phyloP scores from a whole-genome alignment of 2,329 filamentous ascomycete species.

The Talaromyces atroroseus region DNA sequence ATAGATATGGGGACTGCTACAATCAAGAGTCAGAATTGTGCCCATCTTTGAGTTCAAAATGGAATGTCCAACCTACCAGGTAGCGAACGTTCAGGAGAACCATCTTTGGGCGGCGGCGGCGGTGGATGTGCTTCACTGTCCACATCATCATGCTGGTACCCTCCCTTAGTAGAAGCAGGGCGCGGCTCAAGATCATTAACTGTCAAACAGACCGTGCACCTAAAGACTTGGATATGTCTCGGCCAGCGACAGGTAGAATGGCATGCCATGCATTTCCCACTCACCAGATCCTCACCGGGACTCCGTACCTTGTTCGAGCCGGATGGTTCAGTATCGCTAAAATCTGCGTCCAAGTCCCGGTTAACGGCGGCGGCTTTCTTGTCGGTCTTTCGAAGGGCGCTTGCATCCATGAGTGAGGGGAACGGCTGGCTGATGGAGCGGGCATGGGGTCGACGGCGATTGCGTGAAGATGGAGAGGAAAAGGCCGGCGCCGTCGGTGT shows the following conservation, averaged over 20 bases:
- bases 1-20: conserved; percentile 51
- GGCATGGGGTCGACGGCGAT: conserved; percentile 40
- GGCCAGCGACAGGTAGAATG: conserved; percentile 77
- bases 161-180: conserved; percentile 19
- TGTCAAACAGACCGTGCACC: conserved; percentile 77
- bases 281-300: conserved; percentile 57
- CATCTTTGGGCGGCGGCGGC: conserved; percentile 16
- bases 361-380: conserved; percentile 47
- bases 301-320: conserved; percentile 38
- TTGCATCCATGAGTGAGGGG: conserved; percentile 62
- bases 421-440: conserved; percentile 79
- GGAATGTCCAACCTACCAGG: conserved; percentile 21
- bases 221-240: conserved; percentile 64
- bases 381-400: conserved; percentile 41
- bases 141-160: conserved; percentile 13
- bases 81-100: conserved; percentile 11
- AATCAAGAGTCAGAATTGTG: conserved; percentile 11
- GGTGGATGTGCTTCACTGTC: conserved; percentile 16
- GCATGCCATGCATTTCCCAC: conserved; percentile 80
- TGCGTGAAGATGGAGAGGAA: conserved; percentile 14
- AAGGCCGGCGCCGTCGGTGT: neutral
- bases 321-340: conserved; percentile 41
- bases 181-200: conserved; percentile 68
- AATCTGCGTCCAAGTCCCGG: conserved; percentile 40
- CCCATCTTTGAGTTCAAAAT: neutral